phyloP scores from a whole-genome alignment of 2,329 filamentous ascomycete species.

The Colletotrichum limetticola region DNA sequence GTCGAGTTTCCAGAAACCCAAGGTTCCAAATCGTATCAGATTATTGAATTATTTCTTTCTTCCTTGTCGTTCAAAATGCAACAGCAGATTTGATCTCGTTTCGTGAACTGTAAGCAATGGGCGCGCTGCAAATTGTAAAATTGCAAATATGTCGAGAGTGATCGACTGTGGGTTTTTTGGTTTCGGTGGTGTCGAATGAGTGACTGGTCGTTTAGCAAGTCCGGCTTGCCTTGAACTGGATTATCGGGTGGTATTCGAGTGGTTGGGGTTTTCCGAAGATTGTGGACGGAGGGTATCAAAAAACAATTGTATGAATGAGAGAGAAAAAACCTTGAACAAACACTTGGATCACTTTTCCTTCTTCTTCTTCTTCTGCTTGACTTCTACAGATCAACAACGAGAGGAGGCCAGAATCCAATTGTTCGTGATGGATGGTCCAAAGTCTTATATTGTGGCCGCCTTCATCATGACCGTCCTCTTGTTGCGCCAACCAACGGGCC shows the following conservation, averaged over 20 bases:
- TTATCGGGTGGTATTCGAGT: slow-evolving; percentile 35
- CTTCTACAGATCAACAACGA: slow-evolving; percentile 52
- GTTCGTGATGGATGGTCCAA: slow-evolving; percentile 55
- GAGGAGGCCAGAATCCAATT: slow-evolving; percentile 53
- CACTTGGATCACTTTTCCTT: slow-evolving; percentile 60
- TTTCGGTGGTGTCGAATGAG: slow-evolving; percentile 47
- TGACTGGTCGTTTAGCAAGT: slow-evolving; percentile 66
- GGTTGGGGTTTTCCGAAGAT: slow-evolving; percentile 41
- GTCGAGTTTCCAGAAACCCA: slow-evolving; percentile 24
- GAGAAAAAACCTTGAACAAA: slow-evolving; percentile 57
- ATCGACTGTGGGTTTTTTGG: neutral
- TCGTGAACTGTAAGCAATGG: slow-evolving; percentile 10
- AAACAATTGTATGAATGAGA: slow-evolving; percentile 49
- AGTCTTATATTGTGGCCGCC: slow-evolving; percentile 69
- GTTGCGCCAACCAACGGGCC: slow-evolving; percentile 19
- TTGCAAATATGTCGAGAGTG: slow-evolving; percentile 17
- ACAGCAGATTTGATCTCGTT: slow-evolving; percentile 3
- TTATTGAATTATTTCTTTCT: slow-evolving; percentile 34
- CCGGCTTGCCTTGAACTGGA: slow-evolving; percentile 66
- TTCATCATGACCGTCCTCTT: slow-evolving; percentile 48
- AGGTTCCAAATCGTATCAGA: slow-evolving; percentile 26
- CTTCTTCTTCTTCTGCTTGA: slow-evolving; percentile 54
- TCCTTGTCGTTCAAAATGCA: slow-evolving; percentile 23
- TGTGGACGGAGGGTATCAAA: slow-evolving; percentile 47
- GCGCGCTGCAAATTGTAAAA: neutral